Conservation (phyloP, 148 eudicot genomes). For the Silene latifolia region DNA sequence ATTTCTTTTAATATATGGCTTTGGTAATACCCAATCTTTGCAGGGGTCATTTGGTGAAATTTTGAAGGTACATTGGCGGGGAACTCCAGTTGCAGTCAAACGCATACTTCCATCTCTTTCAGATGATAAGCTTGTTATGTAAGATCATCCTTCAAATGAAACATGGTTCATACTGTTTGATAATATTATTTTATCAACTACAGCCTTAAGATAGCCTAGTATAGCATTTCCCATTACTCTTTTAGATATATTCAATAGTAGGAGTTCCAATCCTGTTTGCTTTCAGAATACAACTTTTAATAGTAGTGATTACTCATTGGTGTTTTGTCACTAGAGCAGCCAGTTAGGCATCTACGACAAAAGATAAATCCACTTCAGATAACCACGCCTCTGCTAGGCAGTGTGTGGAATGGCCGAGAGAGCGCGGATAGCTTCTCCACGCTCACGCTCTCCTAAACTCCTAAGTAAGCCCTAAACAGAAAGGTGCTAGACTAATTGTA, state of each 20-base stretch:
- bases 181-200: not conserved
- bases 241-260: not conserved
- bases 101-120: conserved; percentile 98
- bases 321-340: no score
- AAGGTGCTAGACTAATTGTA: no score
- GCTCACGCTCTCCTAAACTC: no score
- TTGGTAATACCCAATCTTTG: conserved; percentile 24
- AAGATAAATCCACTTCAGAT: no score
- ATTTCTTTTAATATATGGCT: not conserved
- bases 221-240: not conserved
- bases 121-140: conserved; percentile 95
- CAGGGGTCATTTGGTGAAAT: conserved; percentile 99
- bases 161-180: not conserved
- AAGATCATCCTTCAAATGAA: conserved; percentile 29
- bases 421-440: no score
- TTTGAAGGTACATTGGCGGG: conserved; percentile 90
- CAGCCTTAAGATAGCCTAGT: not conserved
- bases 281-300: not conserved
- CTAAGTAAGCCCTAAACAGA: no score
- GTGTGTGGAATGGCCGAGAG: no score
- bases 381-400: no score
- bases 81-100: conserved; percentile 98
- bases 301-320: not conserved
- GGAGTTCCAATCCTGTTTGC: not conserved
- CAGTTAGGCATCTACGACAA: no score